Evolutionary conservation across 768 basidiomycete species (phyloP).

Genomic region (Lactarius deliciosus): DNA sequence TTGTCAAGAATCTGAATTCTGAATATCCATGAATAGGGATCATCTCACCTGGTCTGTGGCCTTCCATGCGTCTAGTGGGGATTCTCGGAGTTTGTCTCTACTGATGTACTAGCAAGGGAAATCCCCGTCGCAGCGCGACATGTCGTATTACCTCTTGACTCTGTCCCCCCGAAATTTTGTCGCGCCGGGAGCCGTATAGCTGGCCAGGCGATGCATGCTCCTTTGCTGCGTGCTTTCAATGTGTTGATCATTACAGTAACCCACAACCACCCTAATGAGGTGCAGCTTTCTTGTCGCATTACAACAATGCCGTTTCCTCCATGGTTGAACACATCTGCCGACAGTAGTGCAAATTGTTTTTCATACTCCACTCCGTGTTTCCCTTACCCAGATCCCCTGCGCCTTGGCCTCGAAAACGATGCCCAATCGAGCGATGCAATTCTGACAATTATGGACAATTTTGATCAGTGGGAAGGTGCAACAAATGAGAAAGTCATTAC

Average conservation of each 20-base stretch:
- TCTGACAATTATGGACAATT: constrained; percentile 6
- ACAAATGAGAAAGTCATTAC: background rate
- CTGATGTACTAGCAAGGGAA: background rate
- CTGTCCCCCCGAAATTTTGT: constrained; percentile 2
- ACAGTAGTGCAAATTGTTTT: background rate
- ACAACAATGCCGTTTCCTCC: background rate
- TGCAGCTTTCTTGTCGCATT: constrained; percentile 2
- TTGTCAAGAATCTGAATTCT: background rate
- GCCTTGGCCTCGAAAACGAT: background rate
- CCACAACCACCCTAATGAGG: constrained; percentile 4
- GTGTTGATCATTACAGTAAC: background rate
- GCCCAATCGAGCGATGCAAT: background rate
- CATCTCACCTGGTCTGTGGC: background rate
- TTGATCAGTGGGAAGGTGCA: background rate
- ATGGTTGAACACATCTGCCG: background rate
- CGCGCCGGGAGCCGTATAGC: constrained; percentile 5
- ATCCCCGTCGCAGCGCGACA: constrained; percentile 7
- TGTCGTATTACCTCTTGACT: constrained; percentile 10
- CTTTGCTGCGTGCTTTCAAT: constrained; percentile 1
- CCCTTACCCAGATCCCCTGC: background rate
- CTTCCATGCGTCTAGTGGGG: background rate
- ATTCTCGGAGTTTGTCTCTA: constrained; percentile 22
- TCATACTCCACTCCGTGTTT: background rate
- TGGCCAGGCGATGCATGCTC: background rate
- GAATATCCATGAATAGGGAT: background rate